Percentiles rank a stretch among this genome's conserved stretches.
Conservation (phyloP, 2,329 filamentous ascomycete species). For the Dactylellina haptotyla region DNA sequence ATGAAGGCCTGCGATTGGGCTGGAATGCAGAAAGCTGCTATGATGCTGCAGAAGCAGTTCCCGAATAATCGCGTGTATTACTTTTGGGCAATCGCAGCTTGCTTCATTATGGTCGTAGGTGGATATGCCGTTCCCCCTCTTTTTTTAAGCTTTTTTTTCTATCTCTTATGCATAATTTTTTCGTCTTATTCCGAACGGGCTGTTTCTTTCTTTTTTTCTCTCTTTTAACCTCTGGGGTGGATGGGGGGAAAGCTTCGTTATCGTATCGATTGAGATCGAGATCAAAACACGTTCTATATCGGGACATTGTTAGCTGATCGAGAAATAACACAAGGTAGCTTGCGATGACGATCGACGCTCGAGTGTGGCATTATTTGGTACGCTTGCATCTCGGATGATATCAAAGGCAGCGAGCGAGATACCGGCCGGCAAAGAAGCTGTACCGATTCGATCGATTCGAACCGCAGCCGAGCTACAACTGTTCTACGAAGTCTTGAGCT, state of each 20-base stretch:
- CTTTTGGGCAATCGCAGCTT: conserved; percentile 59
- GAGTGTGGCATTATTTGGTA: conserved; percentile 58
- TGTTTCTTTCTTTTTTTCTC: neutral
- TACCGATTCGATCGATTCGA: conserved; percentile 58
- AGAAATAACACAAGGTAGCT: conserved; percentile 54
- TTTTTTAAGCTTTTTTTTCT: neutral
- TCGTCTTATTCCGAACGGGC: neutral
- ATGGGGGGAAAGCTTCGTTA: too few species aligned
- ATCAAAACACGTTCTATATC: too few species aligned
- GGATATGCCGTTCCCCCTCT: conserved; percentile 1
- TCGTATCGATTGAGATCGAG: too few species aligned
- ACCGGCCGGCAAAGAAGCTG: conserved; percentile 56
- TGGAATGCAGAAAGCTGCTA: conserved; percentile 56
- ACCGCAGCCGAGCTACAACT: conserved; percentile 58
- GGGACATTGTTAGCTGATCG: conserved; percentile 35
- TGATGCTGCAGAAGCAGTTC: conserved; percentile 58
- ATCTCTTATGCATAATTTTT: neutral
- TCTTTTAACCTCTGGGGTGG: neutral
- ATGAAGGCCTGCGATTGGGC: conserved; percentile 52
- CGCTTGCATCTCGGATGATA: conserved; percentile 59
- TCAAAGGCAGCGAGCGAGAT: conserved; percentile 58
- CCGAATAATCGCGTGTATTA: conserved; percentile 58
- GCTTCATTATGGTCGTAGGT: conserved; percentile 57
- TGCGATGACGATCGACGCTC: conserved; percentile 53
- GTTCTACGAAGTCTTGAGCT: conserved; percentile 55